Conservation (phyloP, 176 grass and related monocot species). For the Musa beccarii region DNA sequence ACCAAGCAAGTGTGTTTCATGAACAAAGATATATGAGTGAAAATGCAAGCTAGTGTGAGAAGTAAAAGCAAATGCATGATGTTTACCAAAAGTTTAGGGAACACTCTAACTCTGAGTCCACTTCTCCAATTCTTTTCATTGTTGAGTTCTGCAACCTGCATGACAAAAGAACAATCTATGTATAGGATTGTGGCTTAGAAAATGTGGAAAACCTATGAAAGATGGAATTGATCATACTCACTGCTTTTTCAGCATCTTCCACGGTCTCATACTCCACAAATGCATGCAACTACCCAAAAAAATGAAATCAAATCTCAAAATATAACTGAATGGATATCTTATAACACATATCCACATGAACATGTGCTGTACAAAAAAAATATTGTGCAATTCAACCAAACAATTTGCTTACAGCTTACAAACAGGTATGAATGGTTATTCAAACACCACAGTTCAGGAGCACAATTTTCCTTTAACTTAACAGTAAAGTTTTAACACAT, state of each 20-base stretch:
- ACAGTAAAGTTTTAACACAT: too few species aligned
- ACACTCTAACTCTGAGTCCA: conserved; percentile 76
- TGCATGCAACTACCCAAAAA: conserved; percentile 65
- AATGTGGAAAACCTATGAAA: not conserved
- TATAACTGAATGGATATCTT: too few species aligned
- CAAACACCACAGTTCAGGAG: not conserved
- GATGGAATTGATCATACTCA: conserved; percentile 25
- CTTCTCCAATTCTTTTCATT: conserved; percentile 98
- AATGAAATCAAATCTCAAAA: not conserved
- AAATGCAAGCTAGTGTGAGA: not conserved
- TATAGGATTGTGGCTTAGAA: not conserved
- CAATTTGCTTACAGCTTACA: not conserved
- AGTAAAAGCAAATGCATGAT: not conserved
- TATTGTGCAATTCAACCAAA: not conserved
- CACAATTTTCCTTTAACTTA: too few species aligned
- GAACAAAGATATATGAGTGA: conserved; percentile 3
- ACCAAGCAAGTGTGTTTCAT: not conserved
- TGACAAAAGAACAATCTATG: conserved; percentile 2
- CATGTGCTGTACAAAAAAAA: not conserved
- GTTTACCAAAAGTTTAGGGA: conserved; percentile 73
- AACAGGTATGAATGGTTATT: not conserved
- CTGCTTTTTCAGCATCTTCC: conserved; percentile 88
- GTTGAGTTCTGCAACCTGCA: conserved; percentile 80
- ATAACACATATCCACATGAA: too few species aligned
- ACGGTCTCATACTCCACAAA: conserved; percentile 91